Evolutionary conservation across 2,329 filamentous ascomycete genomes (phyloP), one percentile per base, ranked within the genome.

Genomic region (Leptographium radiaticola): DNA sequence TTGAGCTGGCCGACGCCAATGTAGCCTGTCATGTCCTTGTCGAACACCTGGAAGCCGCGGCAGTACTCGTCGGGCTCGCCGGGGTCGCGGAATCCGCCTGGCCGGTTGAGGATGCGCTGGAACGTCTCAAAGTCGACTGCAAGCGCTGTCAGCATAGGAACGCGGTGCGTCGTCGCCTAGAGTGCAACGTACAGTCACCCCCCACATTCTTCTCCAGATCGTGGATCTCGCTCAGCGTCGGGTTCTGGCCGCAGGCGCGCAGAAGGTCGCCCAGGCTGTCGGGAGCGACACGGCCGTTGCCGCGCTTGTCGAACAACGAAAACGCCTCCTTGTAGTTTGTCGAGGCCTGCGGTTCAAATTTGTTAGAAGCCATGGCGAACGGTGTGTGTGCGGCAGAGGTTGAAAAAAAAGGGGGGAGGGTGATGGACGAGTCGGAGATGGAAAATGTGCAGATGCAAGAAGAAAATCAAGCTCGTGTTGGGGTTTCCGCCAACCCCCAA

Each of bases 311-410:
- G 78, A 97, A 98, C 70, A 98, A 87, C 65, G 90, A 90, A 74
- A 98, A 98, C 63, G 93, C 93, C 84, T 98, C 93, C 79, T 97
- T 97, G 88, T 97, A 98, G 85, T 98, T 97, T 75, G 91, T 97
- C 58, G 79, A 83, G 70, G 81, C 81, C 81, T 84, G 79, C 48
- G 70, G 65, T 58, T 77, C 75, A 62, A 67, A 73, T 57, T 73
- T 66, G 66, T 77, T 77, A 77, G 75, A 73, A 64, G 71, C 62
- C 73, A 76, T 77, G 58, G 52, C 53, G 52, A 42, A 9, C 11
- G 34, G 15, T 36, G 38, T n/a, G 2, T n/a, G n/a, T 25, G 25
- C 25, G 25, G 20, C 2, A 15, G 45, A 46, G 25, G 20, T 4
- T 5, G 45, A 46, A 16, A 16, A 31, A 31, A 25, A 10, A 46